phyloP scores from a whole-genome alignment of 306 rosid genomes.

The Neltuma alba region DNA sequence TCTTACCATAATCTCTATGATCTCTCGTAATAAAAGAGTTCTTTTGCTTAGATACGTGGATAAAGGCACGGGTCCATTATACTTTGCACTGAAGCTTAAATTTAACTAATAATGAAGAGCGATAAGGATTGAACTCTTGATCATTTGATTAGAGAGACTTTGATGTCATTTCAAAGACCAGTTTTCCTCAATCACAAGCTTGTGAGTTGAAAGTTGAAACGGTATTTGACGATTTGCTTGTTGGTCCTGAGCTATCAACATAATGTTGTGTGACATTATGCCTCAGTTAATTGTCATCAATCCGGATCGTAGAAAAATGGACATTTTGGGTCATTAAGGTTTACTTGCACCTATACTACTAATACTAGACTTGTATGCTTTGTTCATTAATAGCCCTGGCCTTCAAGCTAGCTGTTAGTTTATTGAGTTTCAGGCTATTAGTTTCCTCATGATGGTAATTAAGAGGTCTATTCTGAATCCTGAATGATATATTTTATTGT shows the following conservation, averaged over 20 bases:
- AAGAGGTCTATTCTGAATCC: neutral
- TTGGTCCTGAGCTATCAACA: neutral
- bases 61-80: neutral
- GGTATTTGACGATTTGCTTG: neutral
- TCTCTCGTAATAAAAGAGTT: neutral
- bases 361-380: neutral
- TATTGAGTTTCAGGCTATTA: neutral
- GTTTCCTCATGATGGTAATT: constrained; percentile 16
- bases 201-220: neutral
- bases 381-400: neutral
- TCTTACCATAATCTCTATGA: neutral
- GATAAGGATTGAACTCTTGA: neutral
- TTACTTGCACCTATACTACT: neutral
- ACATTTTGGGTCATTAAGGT: neutral
- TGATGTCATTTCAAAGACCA: neutral
- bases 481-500: neutral
- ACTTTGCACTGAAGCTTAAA: neutral
- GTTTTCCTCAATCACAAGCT: neutral
- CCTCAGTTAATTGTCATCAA: neutral
- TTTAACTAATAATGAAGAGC: neutral
- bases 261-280: constrained; percentile 4
- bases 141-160: neutral
- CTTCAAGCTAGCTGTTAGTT: constrained; percentile 20
- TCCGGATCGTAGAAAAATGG: neutral
- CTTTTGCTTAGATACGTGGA: neutral